A percentile compares a stretch with the other conserved stretches of the same genome.
These are phyloP conservation scores for Pholiota microspora DNA, from an alignment of 768 basidiomycete species.

Conservation along the genomic window DNA sequence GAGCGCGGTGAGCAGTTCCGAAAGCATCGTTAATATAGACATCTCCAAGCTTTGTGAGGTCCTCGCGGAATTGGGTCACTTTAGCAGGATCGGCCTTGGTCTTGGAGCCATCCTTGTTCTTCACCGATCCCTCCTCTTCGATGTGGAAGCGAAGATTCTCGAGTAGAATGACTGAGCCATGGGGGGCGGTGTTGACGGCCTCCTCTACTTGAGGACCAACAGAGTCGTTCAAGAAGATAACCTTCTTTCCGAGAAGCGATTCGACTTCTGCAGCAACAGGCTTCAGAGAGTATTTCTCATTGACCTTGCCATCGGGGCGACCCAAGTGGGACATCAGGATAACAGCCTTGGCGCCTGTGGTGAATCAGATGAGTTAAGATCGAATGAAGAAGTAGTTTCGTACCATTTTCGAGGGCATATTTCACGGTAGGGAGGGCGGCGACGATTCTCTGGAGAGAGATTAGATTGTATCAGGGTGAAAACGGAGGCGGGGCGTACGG, in stretches of 20 bases:
- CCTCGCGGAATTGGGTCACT: slow-evolving; percentile 81
- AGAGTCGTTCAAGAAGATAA: slow-evolving; percentile 82
- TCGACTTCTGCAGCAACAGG: slow-evolving; percentile 83
- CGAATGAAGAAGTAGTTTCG: slow-evolving; percentile 7
- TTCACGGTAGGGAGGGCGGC: slow-evolving; percentile 95
- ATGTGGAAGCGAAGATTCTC: slow-evolving; percentile 99
- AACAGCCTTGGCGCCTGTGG: slow-evolving; percentile 72
- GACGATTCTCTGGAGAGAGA: slow-evolving; percentile 76
- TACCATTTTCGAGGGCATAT: slow-evolving; percentile 85
- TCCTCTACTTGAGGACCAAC: slow-evolving; percentile 85
- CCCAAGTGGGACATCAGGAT: slow-evolving; percentile 98
- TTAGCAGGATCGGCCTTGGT: slow-evolving; percentile 85
- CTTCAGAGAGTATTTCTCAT: slow-evolving; percentile 86
- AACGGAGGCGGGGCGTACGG: slow-evolving; percentile 53
- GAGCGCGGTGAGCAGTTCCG: slow-evolving; percentile 96
- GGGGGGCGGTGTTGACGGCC: slow-evolving; percentile 61
- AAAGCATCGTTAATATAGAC: slow-evolving; percentile 99
- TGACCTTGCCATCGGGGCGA: slow-evolving; percentile 90
- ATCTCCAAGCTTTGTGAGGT: slow-evolving; percentile 89
- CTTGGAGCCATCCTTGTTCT: slow-evolving; percentile 94
- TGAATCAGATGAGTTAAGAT: slow-evolving; percentile 13
- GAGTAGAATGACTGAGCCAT: slow-evolving; percentile 80
- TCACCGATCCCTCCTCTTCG: slow-evolving; percentile 93
- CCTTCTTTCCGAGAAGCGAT: slow-evolving; percentile 64
- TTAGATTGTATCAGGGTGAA: slow-evolving; percentile 11